These are phyloP conservation scores for Rhodomyrtus tomentosa DNA, from an alignment of 345 rosid species.

Conservation along the genomic window DNA sequence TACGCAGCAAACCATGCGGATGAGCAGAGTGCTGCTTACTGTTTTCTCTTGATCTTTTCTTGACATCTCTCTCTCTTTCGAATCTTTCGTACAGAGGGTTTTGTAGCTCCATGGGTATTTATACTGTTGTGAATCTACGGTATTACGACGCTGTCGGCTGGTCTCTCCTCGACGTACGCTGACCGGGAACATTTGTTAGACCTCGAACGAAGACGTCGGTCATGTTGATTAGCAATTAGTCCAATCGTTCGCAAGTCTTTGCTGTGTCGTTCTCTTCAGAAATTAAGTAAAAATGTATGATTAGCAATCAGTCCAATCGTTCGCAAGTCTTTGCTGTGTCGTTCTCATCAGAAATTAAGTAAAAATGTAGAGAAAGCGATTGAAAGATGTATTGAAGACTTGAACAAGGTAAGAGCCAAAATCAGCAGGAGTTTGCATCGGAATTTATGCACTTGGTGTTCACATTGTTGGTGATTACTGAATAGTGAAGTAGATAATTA, in stretches of 20 bases:
- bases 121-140: neutral
- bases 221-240: no score
- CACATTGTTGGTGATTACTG: no score
- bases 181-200: no score
- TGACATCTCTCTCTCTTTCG: neutral
- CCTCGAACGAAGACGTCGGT: no score
- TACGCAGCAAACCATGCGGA: neutral
- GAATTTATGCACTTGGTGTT: neutral
- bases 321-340: no score
- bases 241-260: no score
- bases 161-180: neutral
- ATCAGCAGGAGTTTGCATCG: no score
- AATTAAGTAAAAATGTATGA: no score
- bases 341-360: no score
- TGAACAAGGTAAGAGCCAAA: neutral
- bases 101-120: neutral
- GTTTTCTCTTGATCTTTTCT: neutral
- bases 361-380: neutral
- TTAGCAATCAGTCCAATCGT: no score
- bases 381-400: neutral
- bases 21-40: neutral
- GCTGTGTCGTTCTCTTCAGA: no score
- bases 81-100: neutral
- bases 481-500: neutral
- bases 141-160: neutral